Conservation (phyloP, 139 green algal species). For the Picochlorum sp. region DNA sequence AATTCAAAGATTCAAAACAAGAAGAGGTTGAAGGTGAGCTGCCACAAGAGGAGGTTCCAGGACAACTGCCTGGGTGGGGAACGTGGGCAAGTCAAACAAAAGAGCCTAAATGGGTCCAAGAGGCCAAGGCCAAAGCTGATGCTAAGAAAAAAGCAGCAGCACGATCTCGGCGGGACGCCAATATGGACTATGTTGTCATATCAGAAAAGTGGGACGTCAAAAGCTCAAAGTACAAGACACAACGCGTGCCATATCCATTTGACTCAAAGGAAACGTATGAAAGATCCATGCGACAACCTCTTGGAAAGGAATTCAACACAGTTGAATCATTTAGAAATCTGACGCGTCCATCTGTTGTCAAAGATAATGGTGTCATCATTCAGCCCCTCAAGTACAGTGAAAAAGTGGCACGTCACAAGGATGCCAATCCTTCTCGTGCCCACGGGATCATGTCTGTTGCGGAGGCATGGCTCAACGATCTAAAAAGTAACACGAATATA, state of each 20-base stretch:
- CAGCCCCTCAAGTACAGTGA: constrained; percentile 46
- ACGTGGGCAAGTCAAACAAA: constrained; percentile 66
- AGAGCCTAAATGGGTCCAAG: constrained; percentile 62
- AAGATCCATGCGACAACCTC: constrained; percentile 60
- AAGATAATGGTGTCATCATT: constrained; percentile 68
- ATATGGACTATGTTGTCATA: constrained; percentile 75
- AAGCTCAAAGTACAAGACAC: constrained; percentile 51
- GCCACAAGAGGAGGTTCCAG: constrained; percentile 48
- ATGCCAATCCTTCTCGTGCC: background rate
- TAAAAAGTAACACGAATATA: constrained; percentile 23
- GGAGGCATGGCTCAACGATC: constrained; percentile 2
- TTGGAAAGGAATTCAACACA: constrained; percentile 89
- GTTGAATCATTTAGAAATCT: constrained; percentile 60
- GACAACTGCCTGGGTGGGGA: constrained; percentile 83
- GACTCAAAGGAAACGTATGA: constrained; percentile 53
- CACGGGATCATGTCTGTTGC: constrained; percentile 3
- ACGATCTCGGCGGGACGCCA: constrained; percentile 61
- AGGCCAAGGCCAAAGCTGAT: constrained; percentile 50
- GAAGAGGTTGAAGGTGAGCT: constrained; percentile 75
- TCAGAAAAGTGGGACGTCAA: constrained; percentile 81
- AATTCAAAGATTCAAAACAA: constrained; percentile 82
- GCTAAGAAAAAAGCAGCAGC: constrained; percentile 49
- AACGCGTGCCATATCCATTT: constrained; percentile 69
- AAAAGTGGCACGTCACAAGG: background rate
- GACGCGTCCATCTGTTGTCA: constrained; percentile 69